phyloP scores from a whole-genome alignment of 257 asterid genomes.

The Petunia axillaris region DNA sequence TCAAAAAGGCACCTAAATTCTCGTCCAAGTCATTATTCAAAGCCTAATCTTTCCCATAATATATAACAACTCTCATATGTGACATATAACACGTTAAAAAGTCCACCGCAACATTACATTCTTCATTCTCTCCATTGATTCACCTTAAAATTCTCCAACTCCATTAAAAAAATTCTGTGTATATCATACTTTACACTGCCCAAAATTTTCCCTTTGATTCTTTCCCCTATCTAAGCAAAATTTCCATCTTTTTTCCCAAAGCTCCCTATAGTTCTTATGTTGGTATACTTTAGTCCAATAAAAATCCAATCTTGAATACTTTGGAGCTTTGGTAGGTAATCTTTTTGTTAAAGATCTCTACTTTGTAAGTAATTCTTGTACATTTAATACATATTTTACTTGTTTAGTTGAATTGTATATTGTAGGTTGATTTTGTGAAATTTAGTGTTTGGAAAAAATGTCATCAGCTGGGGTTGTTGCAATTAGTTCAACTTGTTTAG shows the following conservation, averaged over 20 bases:
- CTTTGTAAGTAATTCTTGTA: conserved; percentile 29
- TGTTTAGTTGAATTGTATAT: conserved; percentile 27
- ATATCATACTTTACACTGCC: conserved; percentile 20
- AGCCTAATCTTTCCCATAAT: too few relatives aligned
- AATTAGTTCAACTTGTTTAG: conserved; percentile 51
- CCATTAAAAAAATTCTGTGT: background rate
- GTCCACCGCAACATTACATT: too few relatives aligned
- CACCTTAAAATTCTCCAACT: conserved; percentile 14
- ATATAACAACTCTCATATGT: too few relatives aligned
- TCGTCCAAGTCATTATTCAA: too few relatives aligned
- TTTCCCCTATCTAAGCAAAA: conserved; percentile 36
- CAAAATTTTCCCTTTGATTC: conserved; percentile 37
- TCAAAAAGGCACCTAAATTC: too few relatives aligned
- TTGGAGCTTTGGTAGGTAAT: conserved; percentile 45
- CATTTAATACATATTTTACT: background rate
- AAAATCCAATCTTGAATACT: conserved; percentile 50
- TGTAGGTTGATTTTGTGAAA: conserved; percentile 30
- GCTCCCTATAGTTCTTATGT: background rate
- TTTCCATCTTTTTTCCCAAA: conserved; percentile 13
- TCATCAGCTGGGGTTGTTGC: conserved; percentile 77
- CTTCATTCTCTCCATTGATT: conserved; percentile 17
- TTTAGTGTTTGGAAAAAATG: conserved; percentile 48
- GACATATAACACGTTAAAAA: too few relatives aligned
- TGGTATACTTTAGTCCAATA: background rate
- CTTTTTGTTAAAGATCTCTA: conserved; percentile 25